Base-by-base conservation (phyloP, 352 stramenopile species). In the Globisporangium paroecandrum region DNA sequence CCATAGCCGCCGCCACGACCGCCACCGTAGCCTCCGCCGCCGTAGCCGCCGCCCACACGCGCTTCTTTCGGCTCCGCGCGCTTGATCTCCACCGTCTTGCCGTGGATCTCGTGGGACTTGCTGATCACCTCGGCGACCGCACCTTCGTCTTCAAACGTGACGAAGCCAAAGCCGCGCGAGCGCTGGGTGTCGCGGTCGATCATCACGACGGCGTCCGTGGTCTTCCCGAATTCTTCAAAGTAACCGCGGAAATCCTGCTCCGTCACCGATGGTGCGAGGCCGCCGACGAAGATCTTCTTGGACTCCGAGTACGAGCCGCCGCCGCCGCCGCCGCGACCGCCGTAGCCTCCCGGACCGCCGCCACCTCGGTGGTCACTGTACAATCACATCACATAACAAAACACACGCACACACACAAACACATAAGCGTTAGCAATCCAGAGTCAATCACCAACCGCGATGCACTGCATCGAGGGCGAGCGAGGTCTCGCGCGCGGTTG, bases 221-320 rank as follows among this genome's bases (percentile, higher is more conserved):
- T 95, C 67, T 81, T 86, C 65, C 93, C 93, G 69, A 85, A 98
- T 64, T 91, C 83, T 64, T 96, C 87, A 65, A 98, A 98, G 78
- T 98, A 97, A 65, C 85, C 73, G 49, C 87, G 80, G 73, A 98
- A 97, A 66, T 97, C 91, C 60, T 95, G 85, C 70, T 98, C 92
- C 20, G 77, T 85, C 49, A 97, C 89, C 4, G 90, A 88, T 18
- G 88, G 80, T 22, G 89, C 82, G 43, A 98, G 73, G 24, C 93
- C 93, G 32, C 93, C 93, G 8, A 98, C 93, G 68, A 98, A 98
- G 64, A 98, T 93, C 78, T 98, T 98, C 72, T 96, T 96, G 58
- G 82, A 85, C 69, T 97, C 90, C 32, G 65, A 76, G 51, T 76
- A 85, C 62, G 77, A 71, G 46, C 65, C 38, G 32, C 69, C 72